phyloP scores from a whole-genome alignment of 2,329 filamentous ascomycete genomes.

The Colletotrichum filicis region DNA sequence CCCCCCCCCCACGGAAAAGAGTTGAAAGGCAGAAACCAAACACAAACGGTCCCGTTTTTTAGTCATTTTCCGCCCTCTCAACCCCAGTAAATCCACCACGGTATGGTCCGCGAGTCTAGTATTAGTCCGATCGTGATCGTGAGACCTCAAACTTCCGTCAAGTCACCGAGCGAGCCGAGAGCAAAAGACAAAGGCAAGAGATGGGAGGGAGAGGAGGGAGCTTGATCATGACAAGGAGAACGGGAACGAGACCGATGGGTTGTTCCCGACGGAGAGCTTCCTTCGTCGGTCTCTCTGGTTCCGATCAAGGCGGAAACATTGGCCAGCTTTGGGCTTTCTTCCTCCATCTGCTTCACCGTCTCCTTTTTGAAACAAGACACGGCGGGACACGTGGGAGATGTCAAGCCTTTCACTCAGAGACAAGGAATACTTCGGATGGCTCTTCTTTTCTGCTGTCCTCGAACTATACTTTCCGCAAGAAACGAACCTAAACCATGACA shows the following conservation, averaged over 20 bases:
- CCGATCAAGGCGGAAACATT: background rate
- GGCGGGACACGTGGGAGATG: background rate
- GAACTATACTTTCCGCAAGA: background rate
- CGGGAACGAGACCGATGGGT: background rate
- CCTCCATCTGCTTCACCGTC: background rate
- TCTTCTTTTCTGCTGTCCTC: background rate
- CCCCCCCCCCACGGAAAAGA: too few relatives aligned
- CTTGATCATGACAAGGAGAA: background rate
- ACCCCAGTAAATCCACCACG: background rate
- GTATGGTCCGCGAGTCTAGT: background rate
- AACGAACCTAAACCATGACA: background rate
- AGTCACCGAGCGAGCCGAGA: background rate
- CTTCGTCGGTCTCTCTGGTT: background rate
- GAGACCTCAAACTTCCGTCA: background rate
- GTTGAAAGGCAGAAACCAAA: background rate
- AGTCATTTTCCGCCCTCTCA: background rate
- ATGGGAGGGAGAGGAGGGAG: background rate
- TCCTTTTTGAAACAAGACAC: background rate
- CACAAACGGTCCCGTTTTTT: background rate
- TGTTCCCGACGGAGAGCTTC: background rate
- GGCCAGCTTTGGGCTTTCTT: background rate
- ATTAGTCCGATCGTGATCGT: background rate
- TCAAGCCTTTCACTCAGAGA: background rate
- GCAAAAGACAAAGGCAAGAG: background rate
- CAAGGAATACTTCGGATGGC: background rate